These are phyloP conservation scores for Phytophthora idaei DNA, from an alignment of 352 stramenopile genomes.

Conservation along the genomic window DNA sequence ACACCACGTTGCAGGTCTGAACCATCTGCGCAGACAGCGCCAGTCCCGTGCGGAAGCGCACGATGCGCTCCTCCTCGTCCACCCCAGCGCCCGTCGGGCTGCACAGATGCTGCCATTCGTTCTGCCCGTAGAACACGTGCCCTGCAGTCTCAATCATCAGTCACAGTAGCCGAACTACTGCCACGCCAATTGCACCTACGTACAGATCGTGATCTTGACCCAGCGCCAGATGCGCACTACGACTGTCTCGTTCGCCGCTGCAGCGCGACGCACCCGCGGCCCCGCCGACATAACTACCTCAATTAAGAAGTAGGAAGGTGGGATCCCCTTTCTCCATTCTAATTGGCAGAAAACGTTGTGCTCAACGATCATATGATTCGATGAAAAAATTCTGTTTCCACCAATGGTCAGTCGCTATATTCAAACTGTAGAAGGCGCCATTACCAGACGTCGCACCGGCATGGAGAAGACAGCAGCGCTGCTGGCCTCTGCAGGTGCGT, in stretches of 20 bases:
- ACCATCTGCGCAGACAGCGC: slow-evolving; percentile 67
- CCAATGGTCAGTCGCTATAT: slow-evolving; percentile 11
- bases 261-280: slow-evolving; percentile 61
- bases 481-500: slow-evolving; percentile 61
- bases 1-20: slow-evolving; percentile 78
- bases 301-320: background rate
- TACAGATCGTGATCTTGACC: slow-evolving; percentile 67
- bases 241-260: slow-evolving; percentile 56
- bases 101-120: slow-evolving; percentile 79
- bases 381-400: background rate
- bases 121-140: slow-evolving; percentile 68
- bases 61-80: slow-evolving; percentile 66
- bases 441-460: background rate
- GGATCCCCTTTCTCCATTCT: slow-evolving; percentile 2
- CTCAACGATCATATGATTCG: background rate
- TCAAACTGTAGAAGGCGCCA: slow-evolving; percentile 30
- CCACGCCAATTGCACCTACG: background rate
- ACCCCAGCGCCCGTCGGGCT: slow-evolving; percentile 36
- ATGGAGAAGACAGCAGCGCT: slow-evolving; percentile 69
- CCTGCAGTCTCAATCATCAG: slow-evolving; percentile 28
- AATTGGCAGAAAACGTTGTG: background rate
- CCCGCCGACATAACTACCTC: slow-evolving; percentile 50
- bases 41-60: slow-evolving; percentile 76
- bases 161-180: slow-evolving; percentile 4
- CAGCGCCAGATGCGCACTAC: slow-evolving; percentile 72